Evolutionary conservation across 208 protist species (phyloP), one percentile per base, ranked within the genome.

Genomic region (Leishmania braziliensis): DNA sequence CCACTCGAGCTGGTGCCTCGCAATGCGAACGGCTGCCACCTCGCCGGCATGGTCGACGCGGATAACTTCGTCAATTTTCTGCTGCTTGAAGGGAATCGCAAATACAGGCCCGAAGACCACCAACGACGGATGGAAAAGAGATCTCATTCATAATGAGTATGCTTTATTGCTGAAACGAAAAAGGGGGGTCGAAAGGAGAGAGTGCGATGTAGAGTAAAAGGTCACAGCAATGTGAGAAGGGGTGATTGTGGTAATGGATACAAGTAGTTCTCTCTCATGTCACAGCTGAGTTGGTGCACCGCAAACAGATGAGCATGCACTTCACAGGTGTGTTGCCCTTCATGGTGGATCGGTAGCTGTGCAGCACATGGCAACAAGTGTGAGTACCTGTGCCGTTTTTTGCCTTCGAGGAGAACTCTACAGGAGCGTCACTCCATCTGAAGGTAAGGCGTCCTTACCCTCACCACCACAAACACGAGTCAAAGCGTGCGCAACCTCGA

Each of bases 31-130:
- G 0, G 94, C 94, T 2, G 91, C 94, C 0, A 93, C 89, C 79
- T 97, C 94, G 6, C 94, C 94, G 16, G 94, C 94, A 73, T 95
- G 89, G 65, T 97, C 94, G 29, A 97, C 92, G 26, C 92, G 88
- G 54, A 97, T 84, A 16, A 94, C 90, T 79, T 97, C 92, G 79
- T 95, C 90, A 62, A 97, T 88, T 83, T 96, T 97, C 66, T 82
- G 80, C 72, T 90, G 86, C 79, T 93, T 94, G 20, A 91, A 68
- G 0, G 83, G 84, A 10, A 83, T 77, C 12, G 78, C 82, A 86
- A 95, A 94, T 12, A 89, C 81, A 2, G 87, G 88, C 16, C 78
- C 84, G 12, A 84, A 63, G 58, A 18, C 39, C 2, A 74, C 39
- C 9, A 78, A 60, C 0, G 81, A 77, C 8, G 58, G 65, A 6